Evolutionary conservation across 352 stramenopile species (phyloP).

Genomic region (Salisapilia sapeloensis): DNA sequence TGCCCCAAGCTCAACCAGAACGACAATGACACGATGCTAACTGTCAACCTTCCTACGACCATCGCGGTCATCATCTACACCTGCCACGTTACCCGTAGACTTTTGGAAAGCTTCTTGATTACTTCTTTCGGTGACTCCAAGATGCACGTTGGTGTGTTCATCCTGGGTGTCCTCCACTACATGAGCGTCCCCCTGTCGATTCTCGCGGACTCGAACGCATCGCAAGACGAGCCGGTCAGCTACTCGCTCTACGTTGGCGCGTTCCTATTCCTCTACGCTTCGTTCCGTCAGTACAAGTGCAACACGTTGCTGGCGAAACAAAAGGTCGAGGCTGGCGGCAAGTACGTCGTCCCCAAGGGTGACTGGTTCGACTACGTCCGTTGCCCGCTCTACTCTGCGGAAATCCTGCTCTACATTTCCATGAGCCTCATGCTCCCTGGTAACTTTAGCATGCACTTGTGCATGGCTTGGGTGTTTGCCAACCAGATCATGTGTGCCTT

Average conservation of each 20-base stretch:
- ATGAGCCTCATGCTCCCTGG: conserved; percentile 25
- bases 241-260: conserved; percentile 6
- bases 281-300: conserved; percentile 40
- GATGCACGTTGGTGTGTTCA: conserved; percentile 38
- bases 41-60: conserved; percentile 20
- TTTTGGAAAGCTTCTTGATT: conserved; percentile 36
- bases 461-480: conserved; percentile 32
- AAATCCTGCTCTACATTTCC: conserved; percentile 40
- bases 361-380: conserved; percentile 51
- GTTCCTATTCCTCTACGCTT: conserved; percentile 20
- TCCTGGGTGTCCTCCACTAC: conserved; percentile 47
- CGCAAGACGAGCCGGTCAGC: conserved; percentile 6
- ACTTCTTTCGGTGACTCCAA: conserved; percentile 46
- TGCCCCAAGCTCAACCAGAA: conserved; percentile 7
- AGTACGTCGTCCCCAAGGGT: conserved; percentile 32
- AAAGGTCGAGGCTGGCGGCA: conserved; percentile 24
- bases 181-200: conserved; percentile 22
- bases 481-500: conserved; percentile 44
- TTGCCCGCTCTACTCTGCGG: conserved; percentile 40
- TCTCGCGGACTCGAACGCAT: conserved; percentile 16
- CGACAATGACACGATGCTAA: conserved; percentile 1
- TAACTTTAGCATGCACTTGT: conserved; percentile 17
- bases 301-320: conserved; percentile 34
- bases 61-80: conserved; percentile 29
- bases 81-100: conserved; percentile 30